phyloP scores from a whole-genome alignment of 2,329 filamentous ascomycete species.

The Ophioceras dolichostomum region DNA sequence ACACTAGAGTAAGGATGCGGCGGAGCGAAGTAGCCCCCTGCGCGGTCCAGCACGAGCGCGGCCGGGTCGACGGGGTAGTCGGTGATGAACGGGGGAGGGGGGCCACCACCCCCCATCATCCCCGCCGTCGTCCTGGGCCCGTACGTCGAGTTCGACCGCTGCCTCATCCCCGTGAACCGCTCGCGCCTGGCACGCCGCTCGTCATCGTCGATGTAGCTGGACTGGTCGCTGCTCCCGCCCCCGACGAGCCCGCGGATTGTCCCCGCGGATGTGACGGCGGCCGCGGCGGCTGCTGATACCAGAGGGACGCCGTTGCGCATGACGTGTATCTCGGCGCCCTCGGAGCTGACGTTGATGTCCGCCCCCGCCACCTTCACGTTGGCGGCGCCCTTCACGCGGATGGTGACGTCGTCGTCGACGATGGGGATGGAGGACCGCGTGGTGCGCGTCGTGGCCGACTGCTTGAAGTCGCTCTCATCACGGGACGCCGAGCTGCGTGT shows the following conservation, averaged over 20 bases:
- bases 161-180: too few species aligned
- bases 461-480: constrained; percentile 51
- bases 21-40: too few species aligned
- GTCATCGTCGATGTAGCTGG: constrained; percentile 35
- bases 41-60: too few species aligned
- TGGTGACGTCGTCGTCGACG: constrained; percentile 47
- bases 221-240: constrained; percentile 36
- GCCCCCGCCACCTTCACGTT: constrained; percentile 45
- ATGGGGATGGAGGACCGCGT: constrained; percentile 43
- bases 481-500: constrained; percentile 47
- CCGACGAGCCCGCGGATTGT: constrained; percentile 15
- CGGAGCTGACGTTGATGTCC: constrained; percentile 41
- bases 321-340: constrained; percentile 17
- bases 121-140: constrained; percentile 30
- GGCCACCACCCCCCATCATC: too few species aligned
- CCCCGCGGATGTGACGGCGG: constrained; percentile 9
- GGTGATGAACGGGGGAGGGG: too few species aligned
- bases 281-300: too few species aligned
- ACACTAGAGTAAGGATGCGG: too few species aligned
- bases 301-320: too few species aligned
- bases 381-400: constrained; percentile 45
- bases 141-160: too few species aligned
- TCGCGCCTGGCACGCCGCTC: constrained; percentile 30
- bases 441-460: constrained; percentile 48
- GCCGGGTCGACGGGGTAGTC: too few species aligned